Evolutionary conservation across 345 rosid species (phyloP).

Genomic region (Citrus glauca): DNA sequence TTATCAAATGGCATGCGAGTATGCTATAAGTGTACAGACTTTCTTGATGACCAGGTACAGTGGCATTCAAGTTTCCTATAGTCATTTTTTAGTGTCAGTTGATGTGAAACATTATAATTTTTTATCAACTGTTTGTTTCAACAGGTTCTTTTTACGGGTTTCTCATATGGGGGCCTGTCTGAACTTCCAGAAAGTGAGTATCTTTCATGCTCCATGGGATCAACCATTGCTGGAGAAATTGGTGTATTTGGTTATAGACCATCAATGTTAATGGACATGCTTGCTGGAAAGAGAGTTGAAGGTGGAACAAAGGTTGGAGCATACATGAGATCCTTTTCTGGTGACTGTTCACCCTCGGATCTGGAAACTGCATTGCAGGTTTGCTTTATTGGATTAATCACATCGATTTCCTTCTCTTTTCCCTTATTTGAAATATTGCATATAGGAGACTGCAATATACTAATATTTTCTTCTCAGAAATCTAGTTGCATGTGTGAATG

Average conservation of each 20-base stretch:
- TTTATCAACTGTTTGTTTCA: conserved; percentile 11
- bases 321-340: conserved; percentile 78
- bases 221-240: conserved; percentile 86
- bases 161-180: conserved; percentile 92
- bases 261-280: conserved; percentile 81
- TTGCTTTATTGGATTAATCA: conserved; percentile 21
- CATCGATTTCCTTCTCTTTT: not conserved
- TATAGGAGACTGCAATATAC: not conserved
- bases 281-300: conserved; percentile 96
- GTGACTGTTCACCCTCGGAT: conserved; percentile 86
- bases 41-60: conserved; percentile 86
- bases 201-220: conserved; percentile 81
- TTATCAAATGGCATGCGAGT: conserved; percentile 86
- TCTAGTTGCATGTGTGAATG: not conserved
- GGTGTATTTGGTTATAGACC: conserved; percentile 92
- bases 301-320: conserved; percentile 73
- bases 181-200: conserved; percentile 80
- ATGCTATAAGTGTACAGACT: conserved; percentile 80
- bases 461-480: not conserved
- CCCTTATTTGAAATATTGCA: not conserved
- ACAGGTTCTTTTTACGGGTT: conserved; percentile 88
- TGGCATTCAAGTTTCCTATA: conserved; percentile 9
- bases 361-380: conserved; percentile 97
- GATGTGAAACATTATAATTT: conserved; percentile 5
- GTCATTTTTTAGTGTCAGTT: not conserved